Evolutionary conservation across 805 yeast species (phyloP).

Genomic region (Wickerhamomyces strasburgensis): DNA sequence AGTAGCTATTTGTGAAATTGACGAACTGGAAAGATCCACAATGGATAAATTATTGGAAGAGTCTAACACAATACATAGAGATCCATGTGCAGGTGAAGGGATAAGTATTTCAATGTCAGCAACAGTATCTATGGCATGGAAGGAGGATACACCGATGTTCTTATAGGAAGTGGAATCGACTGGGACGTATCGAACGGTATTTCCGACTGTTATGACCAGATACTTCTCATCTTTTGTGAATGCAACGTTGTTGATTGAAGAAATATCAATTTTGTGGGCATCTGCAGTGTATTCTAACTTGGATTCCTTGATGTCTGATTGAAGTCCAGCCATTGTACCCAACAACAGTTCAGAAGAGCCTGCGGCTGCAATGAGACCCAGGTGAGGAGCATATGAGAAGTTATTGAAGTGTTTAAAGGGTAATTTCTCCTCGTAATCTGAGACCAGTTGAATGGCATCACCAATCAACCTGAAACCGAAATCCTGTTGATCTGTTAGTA

Average conservation of each 20-base stretch:
- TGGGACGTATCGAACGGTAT: conserved; percentile 18
- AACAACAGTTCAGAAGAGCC: conserved; percentile 31
- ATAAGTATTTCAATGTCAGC: conserved; percentile 16
- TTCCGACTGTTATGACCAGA: conserved; percentile 27
- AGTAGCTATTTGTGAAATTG: conserved; percentile 4
- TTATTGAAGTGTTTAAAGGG: conserved; percentile 33
- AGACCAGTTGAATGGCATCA: conserved; percentile 29
- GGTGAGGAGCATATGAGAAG: conserved; percentile 32
- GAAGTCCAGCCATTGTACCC: conserved; percentile 31
- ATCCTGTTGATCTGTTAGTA: conserved; percentile 26
- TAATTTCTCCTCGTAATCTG: conserved; percentile 29
- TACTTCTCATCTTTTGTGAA: conserved; percentile 30
- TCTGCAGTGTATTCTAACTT: conserved; percentile 18
- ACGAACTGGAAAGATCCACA: conserved; percentile 5
- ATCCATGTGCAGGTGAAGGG: conserved; percentile 21
- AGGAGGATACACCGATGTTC: conserved; percentile 2
- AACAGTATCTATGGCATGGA: conserved; percentile 11
- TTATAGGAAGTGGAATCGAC: conserved; percentile 5
- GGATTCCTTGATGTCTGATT: conserved; percentile 24
- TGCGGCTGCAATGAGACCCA: conserved; percentile 34
- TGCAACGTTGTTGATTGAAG: conserved; percentile 24
- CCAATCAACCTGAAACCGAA: conserved; percentile 40
- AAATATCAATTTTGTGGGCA: conserved; percentile 16
- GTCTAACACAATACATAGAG: conserved; percentile 17
- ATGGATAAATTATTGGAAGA: conserved; percentile 13